Base-by-base conservation (phyloP, 805 yeast genomes). In the Saturnispora sekii region DNA sequence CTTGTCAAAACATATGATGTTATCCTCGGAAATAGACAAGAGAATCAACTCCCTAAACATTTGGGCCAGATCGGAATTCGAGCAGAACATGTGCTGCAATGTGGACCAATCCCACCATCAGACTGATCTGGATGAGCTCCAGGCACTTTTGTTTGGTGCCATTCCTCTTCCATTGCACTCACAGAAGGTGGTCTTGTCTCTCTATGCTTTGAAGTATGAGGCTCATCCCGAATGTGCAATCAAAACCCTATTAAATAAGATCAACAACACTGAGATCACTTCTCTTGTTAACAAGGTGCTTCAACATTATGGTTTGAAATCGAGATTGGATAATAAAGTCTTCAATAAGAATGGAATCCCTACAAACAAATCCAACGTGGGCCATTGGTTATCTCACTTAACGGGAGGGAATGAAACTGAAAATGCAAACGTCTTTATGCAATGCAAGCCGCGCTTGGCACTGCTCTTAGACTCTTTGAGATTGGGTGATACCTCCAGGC, bases 1-100 rank as follows among this genome's bases (percentile, higher is more conserved):
- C 59, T 87, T 93, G 10, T 76, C 94, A 29, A 93, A 90, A 57
- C 98, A 93, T 63, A 88, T 93, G 74, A 77, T 94, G 16, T 70
- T 93, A 17, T 89, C 90, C 7, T 76, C 90, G 18, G 97, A 90
- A 57, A 73, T 93, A 44, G 94, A 88, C 56, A 76, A 81, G 47
- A 74, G 75, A 48, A 84, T 93, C 35, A 77, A 80, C 30, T 56
- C 63, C 16, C 68, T 70, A 44, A 70, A 84, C 50, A 67, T 90
- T 43, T 84, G 96, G 83, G 86, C 81, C 48, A 74, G 88, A 3
- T 83, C 95, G 50, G 97, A 90, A 63, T 67, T 89, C 38, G 96
- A 93, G 63, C 99, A 93, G 63, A 76, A 81, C 35, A 68, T 93
- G 47, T 79, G 87, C 1, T 79, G 89, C 48, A 76, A 70, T 47